These are phyloP conservation scores for Neonectria neomacrospora DNA, from an alignment of 2,329 filamentous ascomycete species.

Conservation along the genomic window DNA sequence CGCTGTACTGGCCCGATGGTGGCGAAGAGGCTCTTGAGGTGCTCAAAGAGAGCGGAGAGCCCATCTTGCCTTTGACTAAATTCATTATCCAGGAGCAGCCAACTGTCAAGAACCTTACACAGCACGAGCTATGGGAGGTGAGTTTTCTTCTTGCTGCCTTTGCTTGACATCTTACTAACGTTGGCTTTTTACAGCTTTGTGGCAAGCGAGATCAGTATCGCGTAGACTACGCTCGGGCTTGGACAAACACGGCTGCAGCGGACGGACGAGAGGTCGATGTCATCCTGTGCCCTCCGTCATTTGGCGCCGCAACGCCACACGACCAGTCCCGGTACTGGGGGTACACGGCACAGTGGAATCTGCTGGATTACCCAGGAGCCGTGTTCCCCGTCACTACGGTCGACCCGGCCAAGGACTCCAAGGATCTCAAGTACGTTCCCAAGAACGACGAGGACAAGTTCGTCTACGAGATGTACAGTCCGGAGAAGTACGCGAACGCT, in stretches of 20 bases:
- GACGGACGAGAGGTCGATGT: conserved; percentile 62
- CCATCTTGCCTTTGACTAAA: conserved; percentile 66
- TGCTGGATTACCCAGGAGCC: conserved; percentile 73
- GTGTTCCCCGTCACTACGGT: conserved; percentile 66
- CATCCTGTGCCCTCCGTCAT: conserved; percentile 69
- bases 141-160: not conserved
- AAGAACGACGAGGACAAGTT: conserved; percentile 46
- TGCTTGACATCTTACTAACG: not conserved
- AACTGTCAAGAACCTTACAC: conserved; percentile 53
- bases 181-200: conserved; percentile 42
- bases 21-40: conserved; percentile 62
- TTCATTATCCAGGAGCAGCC: conserved; percentile 68
- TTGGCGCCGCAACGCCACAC: conserved; percentile 61
- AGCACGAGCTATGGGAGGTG: conserved; percentile 55
- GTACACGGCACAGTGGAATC: conserved; percentile 75
- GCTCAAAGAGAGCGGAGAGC: conserved; percentile 66
- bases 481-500: conserved; percentile 40
- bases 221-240: conserved; percentile 50
- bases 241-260: conserved; percentile 49
- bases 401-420: conserved; percentile 40
- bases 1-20: conserved; percentile 70
- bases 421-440: conserved; percentile 40
- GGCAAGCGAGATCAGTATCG: conserved; percentile 54
- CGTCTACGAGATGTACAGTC: conserved; percentile 44
- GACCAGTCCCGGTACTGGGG: conserved; percentile 64